These are phyloP conservation scores for Hygrocybe coccinea DNA, from an alignment of 768 basidiomycete genomes.

Conservation along the genomic window DNA sequence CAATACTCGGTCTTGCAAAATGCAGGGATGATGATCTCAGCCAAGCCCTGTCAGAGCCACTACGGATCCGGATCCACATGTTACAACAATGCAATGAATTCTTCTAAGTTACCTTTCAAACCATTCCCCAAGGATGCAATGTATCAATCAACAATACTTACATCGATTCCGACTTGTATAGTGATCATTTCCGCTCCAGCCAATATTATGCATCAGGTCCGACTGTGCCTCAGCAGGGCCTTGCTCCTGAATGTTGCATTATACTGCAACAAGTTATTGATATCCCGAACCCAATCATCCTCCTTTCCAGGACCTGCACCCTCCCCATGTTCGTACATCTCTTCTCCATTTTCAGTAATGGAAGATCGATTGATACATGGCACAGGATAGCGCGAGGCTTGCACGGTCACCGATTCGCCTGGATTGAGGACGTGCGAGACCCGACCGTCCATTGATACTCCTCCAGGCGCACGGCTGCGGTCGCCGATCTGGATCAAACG, in stretches of 20 bases:
- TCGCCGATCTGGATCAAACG: slow-evolving; percentile 62
- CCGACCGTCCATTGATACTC: slow-evolving; percentile 91
- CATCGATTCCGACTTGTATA: neutral
- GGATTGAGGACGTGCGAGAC: slow-evolving; percentile 77
- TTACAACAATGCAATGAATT: too few species aligned
- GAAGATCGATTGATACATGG: slow-evolving; percentile 90
- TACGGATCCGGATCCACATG: too few species aligned
- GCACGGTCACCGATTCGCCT: slow-evolving; percentile 80
- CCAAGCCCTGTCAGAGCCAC: too few species aligned
- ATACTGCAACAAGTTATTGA: slow-evolving; percentile 91
- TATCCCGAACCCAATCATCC: slow-evolving; percentile 95
- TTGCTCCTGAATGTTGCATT: slow-evolving; percentile 92
- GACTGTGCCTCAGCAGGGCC: slow-evolving; percentile 69
- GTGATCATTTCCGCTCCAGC: too few species aligned
- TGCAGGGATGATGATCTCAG: too few species aligned
- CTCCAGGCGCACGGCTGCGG: slow-evolving; percentile 78
- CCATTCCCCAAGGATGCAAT: neutral
- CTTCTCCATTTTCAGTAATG: slow-evolving; percentile 49
- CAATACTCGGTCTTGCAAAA: too few species aligned
- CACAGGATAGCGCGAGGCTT: slow-evolving; percentile 82
- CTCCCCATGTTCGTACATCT: slow-evolving; percentile 43
- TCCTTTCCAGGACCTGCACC: slow-evolving; percentile 76
- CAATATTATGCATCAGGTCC: slow-evolving; percentile 39
- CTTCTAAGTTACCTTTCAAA: too few species aligned
- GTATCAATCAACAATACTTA: neutral